A percentile compares a stretch with the other conserved stretches of the same genome.
These are phyloP conservation scores for Beauveria bassiana DNA, from an alignment of 2,329 filamentous ascomycete genomes.

Conservation along the genomic window DNA sequence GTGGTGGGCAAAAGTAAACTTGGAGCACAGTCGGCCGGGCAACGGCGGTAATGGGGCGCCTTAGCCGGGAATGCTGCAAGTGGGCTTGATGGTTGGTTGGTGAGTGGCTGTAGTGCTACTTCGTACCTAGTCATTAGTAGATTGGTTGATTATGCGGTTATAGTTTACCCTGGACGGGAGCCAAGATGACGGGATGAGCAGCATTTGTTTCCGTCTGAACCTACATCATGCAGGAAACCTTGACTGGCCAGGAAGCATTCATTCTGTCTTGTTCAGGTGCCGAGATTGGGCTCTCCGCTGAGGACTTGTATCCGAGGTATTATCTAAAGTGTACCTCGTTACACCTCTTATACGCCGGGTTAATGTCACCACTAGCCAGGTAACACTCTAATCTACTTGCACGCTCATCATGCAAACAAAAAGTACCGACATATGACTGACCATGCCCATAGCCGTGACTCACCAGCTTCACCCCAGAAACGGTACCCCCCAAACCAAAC, in stretches of 20 bases:
- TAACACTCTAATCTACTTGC: not conserved
- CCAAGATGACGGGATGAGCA: not conserved
- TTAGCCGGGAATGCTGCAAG: slow-evolving; percentile 7
- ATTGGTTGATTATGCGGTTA: too few species aligned
- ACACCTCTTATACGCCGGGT: not conserved
- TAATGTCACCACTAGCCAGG: not conserved
- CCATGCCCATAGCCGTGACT: slow-evolving; percentile 5
- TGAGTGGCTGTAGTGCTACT: not conserved
- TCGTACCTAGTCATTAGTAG: too few species aligned
- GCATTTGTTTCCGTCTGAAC: not conserved
- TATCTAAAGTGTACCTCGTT: too few species aligned
- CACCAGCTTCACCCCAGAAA: slow-evolving; percentile 8
- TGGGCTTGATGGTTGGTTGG: not conserved
- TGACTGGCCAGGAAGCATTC: too few species aligned
- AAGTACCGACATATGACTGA: not conserved
- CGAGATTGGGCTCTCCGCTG: too few species aligned
- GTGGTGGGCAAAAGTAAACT: slow-evolving; percentile 4
- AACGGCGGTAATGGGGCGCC: slow-evolving; percentile 5
- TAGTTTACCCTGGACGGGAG: not conserved
- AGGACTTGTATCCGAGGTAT: too few species aligned
- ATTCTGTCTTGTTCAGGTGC: not conserved
- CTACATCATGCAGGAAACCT: not conserved
- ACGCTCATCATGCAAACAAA: not conserved
- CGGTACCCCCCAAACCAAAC: not conserved
- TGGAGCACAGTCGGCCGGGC: not conserved